Base-by-base conservation (phyloP, 768 basidiomycete genomes). In the Cantharellus cinnabarinus region DNA sequence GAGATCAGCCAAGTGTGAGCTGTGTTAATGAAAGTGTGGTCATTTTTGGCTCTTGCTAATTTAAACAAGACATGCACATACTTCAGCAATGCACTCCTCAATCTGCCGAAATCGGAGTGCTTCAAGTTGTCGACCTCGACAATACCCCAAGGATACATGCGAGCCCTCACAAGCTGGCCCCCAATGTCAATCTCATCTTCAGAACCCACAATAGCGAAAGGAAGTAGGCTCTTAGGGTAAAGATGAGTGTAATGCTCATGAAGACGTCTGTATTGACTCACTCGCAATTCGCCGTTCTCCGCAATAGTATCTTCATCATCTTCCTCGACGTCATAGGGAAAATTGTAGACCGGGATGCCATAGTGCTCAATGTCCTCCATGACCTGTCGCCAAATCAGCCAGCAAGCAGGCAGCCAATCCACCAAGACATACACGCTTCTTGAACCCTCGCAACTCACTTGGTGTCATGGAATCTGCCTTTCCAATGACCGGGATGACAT, bases 351-450 rank as follows among this genome's bases (percentile, higher is more conserved):
- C 3, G 95, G 95, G 65, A 99, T 98, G 64, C 85, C 84, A 67
- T 97, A 97, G 74, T 98, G 79, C 67, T 97, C 94, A 65, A 99
- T 99, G 68, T 99, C 95, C 71, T 99, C 94, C 94, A 98, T 99
- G 66, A 99, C 82, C 91, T 95, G 64, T 10, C 37, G 14, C 34
- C 14, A 55, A n/a, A 10, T 10, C 29, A 37, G 38, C 10, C 52
- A 10, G 35, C 52, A 54, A 10, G 10, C 10, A 7, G 7, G 52
- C 35, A 54, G 35, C 10, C 10, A 10, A 37, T 10, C 35, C 10
- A 37, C 41, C 14, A n/a, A 51, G 50, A 59, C 58, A 20, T 57
- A 59, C 70, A 42, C 95, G 77, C 72, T 91, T 91, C 77, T 94
- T 99, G 81, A 99, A 99, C 5, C 83, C 90, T 58, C 80, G 79